Evolutionary conservation across 306 rosid genomes (phyloP).

Genomic region (Fragaria nilgerrensis): DNA sequence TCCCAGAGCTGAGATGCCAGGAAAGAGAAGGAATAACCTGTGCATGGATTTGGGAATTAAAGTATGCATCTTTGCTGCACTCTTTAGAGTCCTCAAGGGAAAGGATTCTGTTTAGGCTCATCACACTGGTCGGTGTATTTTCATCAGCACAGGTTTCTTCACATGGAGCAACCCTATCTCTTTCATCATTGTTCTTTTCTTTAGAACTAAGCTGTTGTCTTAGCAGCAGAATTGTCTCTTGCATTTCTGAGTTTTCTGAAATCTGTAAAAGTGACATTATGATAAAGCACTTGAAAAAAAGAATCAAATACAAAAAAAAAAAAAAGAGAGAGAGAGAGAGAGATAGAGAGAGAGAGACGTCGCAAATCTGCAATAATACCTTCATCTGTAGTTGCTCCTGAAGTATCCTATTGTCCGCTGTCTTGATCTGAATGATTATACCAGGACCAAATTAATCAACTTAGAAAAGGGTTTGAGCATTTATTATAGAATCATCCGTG

Average conservation of each 20-base stretch:
- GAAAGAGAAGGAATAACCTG: constrained; percentile 50
- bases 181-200: constrained; percentile 34
- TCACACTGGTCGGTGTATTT: constrained; percentile 43
- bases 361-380: constrained; percentile 41
- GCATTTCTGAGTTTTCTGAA: constrained; percentile 66
- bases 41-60: constrained; percentile 45
- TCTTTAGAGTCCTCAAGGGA: constrained; percentile 45
- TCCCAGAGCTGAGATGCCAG: constrained; percentile 6
- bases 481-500: constrained; percentile 19
- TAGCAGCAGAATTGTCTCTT: constrained; percentile 63
- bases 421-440: constrained; percentile 57
- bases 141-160: constrained; percentile 42
- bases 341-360: not conserved
- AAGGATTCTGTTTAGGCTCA: constrained; percentile 53
- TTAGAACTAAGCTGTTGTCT: constrained; percentile 52
- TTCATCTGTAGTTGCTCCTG: constrained; percentile 77
- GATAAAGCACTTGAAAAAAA: constrained; percentile 14
- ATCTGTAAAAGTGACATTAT: constrained; percentile 32
- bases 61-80: constrained; percentile 35
- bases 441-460: constrained; percentile 24
- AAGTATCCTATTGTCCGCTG: constrained; percentile 88
- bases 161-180: constrained; percentile 26
- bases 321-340: too few species aligned
- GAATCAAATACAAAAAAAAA: constrained; percentile 12
- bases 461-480: constrained; percentile 26